Evolutionary conservation across 768 basidiomycete genomes (phyloP).

Genomic region (Serendipita indica): DNA sequence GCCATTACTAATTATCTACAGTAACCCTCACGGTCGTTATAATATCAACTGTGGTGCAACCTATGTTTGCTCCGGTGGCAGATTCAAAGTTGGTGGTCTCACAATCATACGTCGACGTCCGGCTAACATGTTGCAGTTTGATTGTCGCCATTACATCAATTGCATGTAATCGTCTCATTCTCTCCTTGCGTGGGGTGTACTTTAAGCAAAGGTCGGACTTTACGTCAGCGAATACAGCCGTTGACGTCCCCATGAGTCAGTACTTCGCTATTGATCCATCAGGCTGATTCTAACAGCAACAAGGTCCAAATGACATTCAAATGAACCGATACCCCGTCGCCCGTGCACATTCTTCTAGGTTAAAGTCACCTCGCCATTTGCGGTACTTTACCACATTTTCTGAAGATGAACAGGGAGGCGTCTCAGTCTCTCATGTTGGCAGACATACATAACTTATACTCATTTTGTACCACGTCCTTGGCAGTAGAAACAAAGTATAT

Average conservation of each 20-base stretch:
- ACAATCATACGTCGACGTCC: background rate
- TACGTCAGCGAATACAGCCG: background rate
- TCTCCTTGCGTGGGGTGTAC: conserved; percentile 1
- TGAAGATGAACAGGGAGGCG: background rate
- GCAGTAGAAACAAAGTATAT: too few relatives aligned
- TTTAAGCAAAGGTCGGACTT: background rate
- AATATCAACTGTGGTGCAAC: background rate
- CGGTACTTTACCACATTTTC: background rate
- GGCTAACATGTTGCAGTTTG: background rate
- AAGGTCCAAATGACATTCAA: background rate
- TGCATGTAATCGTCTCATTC: background rate
- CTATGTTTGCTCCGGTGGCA: background rate
- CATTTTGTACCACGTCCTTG: too few relatives aligned
- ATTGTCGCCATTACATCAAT: background rate
- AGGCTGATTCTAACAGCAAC: background rate
- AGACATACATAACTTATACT: too few relatives aligned
- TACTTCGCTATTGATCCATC: background rate
- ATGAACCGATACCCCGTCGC: background rate
- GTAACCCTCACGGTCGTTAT: background rate
- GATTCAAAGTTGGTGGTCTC: background rate
- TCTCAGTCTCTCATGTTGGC: background rate
- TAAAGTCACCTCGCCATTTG: background rate
- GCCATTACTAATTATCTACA: background rate
- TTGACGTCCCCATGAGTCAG: background rate
- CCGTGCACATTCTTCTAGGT: background rate